Base-by-base conservation (phyloP, 768 basidiomycete species). In the Kwoniella bestiolae region DNA sequence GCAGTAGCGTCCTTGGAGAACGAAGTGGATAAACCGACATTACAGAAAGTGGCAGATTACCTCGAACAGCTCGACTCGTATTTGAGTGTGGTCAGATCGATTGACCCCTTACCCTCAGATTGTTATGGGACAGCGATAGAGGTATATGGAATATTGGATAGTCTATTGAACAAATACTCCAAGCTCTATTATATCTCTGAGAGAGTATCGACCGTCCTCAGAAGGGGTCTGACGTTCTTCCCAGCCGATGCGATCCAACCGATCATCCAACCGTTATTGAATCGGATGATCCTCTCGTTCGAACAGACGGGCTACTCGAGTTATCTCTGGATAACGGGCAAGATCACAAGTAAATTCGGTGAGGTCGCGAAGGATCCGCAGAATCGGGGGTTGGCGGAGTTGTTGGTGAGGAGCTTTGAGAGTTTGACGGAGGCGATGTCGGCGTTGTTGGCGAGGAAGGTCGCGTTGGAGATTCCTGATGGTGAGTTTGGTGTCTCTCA, bases 41-140 rank as follows among this genome's bases (percentile, higher is more conserved):
- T 93, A 25, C 84, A 87, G 49, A 84, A 83, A 53, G 84, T 89
- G 29, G 85, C 86, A 93, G 94, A 92, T 80, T 88, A 88, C 2
- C 83, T 99, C 26, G 95, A 98, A 76, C 94, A 93, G 73, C 83
- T 99, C 34, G 94, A 97, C 79, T 86, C 88, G n/a, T 94, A 95
- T 88, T 84, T 99, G 18, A 85, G 86, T 62, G 87, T 94, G 59
- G 86, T 98, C 55, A 86, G 87, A 28, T 86, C 88, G 9, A 90
- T 92, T 12, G 89, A 92, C 60, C 88, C 89, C 28, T 83, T 98
- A 1, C 95, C 95, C 16, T 75, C 85, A 23, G 84, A 88, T 3
- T 99, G 96, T 80, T 87, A 87, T 67, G 86, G 86, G 66, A 94
- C 88, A 34, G 89, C 89, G 71, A 82, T 85, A 69, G 90, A 94